phyloP scores from a whole-genome alignment of 371 early-diverging fungal species.

The Batrachochytrium dendrobatidis region DNA sequence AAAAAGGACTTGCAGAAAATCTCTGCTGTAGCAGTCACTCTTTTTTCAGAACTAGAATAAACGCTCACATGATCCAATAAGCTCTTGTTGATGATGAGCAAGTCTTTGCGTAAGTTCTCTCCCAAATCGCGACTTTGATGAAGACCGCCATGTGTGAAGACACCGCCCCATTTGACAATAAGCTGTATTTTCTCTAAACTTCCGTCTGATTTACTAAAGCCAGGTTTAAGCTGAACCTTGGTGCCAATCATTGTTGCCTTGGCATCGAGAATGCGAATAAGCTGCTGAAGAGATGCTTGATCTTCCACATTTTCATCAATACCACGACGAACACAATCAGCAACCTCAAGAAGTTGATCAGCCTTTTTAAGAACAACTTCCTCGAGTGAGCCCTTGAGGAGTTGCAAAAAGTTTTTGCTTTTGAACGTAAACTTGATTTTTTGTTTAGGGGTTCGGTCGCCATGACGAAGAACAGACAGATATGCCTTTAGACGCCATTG shows the following conservation, averaged over 20 bases:
- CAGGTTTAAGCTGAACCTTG: constrained; percentile 88
- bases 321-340: constrained; percentile 57
- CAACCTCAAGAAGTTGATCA: constrained; percentile 60
- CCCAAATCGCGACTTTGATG: constrained; percentile 89
- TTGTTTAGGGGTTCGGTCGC: constrained; percentile 96
- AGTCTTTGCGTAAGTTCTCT: constrained; percentile 85
- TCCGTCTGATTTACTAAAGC: constrained; percentile 49
- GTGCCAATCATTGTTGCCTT: constrained; percentile 81
- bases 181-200: constrained; percentile 70
- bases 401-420: constrained; percentile 57
- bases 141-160: constrained; percentile 92
- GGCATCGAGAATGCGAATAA: constrained; percentile 67
- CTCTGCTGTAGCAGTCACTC: constrained; percentile 81
- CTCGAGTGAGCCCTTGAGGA: constrained; percentile 58
- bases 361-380: constrained; percentile 79
- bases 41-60: constrained; percentile 78
- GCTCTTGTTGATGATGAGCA: constrained; percentile 75
- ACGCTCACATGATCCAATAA: constrained; percentile 83
- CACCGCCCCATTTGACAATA: constrained; percentile 96
- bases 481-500: constrained; percentile 93
- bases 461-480: constrained; percentile 88
- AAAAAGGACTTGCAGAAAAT: constrained; percentile 73
- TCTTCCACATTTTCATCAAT: constrained; percentile 46
- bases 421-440: constrained; percentile 68
- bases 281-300: constrained; percentile 45